Conservation (phyloP, 176 grass and related monocot genomes). For the Bromus sterilis region DNA sequence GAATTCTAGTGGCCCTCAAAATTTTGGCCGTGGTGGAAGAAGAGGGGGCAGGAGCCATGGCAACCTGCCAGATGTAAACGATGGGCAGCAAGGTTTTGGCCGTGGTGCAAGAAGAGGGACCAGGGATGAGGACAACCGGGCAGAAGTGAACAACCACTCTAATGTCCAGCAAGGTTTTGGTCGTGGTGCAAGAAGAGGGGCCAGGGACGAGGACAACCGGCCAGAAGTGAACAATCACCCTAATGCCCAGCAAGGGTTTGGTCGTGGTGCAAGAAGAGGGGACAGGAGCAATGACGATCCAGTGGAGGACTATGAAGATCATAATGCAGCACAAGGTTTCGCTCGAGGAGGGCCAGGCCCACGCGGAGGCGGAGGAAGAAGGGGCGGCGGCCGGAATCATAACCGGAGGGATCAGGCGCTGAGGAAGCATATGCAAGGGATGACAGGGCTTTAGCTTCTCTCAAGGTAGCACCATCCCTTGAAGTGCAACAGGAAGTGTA, state of each 20-base stretch:
- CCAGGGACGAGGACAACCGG: neutral
- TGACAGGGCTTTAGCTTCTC: constrained; percentile 42
- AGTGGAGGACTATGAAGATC: constrained; percentile 15
- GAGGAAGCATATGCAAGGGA: constrained; percentile 68
- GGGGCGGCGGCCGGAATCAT: constrained; percentile 59
- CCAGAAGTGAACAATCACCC: constrained; percentile 7
- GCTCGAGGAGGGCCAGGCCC: constrained; percentile 23
- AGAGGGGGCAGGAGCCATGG: constrained; percentile 34
- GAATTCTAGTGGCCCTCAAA: neutral
- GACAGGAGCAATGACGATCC: constrained; percentile 19
- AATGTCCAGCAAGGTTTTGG: constrained; percentile 19
- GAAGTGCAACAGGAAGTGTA: constrained; percentile 1
- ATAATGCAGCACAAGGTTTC: constrained; percentile 15
- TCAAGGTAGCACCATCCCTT: neutral
- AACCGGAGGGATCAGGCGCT: constrained; percentile 57
- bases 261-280: constrained; percentile 28
- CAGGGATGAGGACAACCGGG: neutral
- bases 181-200: constrained; percentile 33
- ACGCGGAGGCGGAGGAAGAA: constrained; percentile 39
- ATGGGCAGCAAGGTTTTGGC: constrained; percentile 22
- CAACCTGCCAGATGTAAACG: neutral
- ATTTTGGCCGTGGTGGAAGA: constrained; percentile 31
- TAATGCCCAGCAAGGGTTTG: constrained; percentile 32
- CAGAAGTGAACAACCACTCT: constrained; percentile 3
- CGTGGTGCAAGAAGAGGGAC: constrained; percentile 35